Percentiles rank a stretch among this genome's conserved stretches.
These are phyloP conservation scores for Acanthamoeba triangularis DNA, from an alignment of 208 protist species.

Conservation along the genomic window DNA sequence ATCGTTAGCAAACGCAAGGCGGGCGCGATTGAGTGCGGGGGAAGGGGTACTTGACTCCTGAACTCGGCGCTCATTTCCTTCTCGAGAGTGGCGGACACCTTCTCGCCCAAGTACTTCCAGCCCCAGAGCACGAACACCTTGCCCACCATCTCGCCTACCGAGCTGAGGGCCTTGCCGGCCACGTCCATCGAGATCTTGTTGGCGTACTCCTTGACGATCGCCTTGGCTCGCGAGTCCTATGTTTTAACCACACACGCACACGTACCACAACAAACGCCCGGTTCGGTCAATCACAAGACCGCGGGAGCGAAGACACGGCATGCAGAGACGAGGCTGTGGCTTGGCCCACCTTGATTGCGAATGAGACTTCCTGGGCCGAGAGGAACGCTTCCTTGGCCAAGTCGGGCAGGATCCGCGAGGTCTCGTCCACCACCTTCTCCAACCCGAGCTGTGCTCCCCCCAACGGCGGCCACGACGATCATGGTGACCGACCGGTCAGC, in stretches of 20 bases:
- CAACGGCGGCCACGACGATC: neutral
- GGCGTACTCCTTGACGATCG: constrained; percentile 65
- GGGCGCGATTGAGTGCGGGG: no score
- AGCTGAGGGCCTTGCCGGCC: constrained; percentile 34
- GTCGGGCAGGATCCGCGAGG: constrained; percentile 59
- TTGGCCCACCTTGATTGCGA: neutral
- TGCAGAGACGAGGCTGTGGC: no score
- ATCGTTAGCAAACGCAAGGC: neutral
- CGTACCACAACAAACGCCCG: no score
- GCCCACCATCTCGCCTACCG: constrained; percentile 71
- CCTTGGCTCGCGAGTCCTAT: constrained; percentile 24
- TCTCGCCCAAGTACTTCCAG: constrained; percentile 70
- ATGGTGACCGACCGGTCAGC: neutral
- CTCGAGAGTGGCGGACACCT: constrained; percentile 25
- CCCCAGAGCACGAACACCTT: constrained; percentile 68
- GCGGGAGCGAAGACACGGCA: no score
- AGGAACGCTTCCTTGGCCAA: constrained; percentile 70
- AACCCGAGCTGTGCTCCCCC: neutral
- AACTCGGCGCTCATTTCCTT: constrained; percentile 69
- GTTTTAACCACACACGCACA: no score
- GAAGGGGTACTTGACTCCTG: neutral
- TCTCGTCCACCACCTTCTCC: constrained; percentile 66
- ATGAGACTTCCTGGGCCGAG: constrained; percentile 50
- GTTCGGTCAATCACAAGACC: no score
- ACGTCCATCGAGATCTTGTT: constrained; percentile 69